Evolutionary conservation across 495 filamentous ascomycete species (phyloP), one percentile per base, ranked within the genome.

Genomic region (Rostrohypoxylon terebratum): DNA sequence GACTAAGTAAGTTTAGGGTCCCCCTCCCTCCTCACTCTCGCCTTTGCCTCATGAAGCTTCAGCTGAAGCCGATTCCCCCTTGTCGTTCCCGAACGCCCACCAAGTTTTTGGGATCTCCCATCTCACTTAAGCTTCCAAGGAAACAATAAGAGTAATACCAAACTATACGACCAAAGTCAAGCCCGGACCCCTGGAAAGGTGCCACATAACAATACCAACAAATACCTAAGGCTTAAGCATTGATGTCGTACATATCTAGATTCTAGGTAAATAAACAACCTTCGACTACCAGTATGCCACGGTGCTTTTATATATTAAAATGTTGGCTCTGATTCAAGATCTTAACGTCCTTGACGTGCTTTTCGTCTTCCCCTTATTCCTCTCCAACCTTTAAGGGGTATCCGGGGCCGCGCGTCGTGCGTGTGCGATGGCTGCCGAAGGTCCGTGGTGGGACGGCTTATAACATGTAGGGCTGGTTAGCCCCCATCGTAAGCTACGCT

Each of bases 331-430:
- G 14, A 42, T 50, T 63, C 28, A 33, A 34, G 48, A 63, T 44
- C 53, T 61, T 8, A 40, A 21, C 18, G 16, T 50, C 5, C 55
- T 36, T 7, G 6, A n/a, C 45, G 3, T 42, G 14, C 48, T 40
- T 54, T n/a, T 20, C 44, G n/a, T 40, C 4, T n/a, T 10, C 21
- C 34, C 23, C 14, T 31, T 31, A 54, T 33, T 59, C 31, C 36
- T 59, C 31, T 23, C 60, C 33, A 23, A n/a, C 45, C 55, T 60
- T 33, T 16, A 33, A 57, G 53, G 25, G 14, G 25, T 21, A 55
- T 61, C 20, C 71, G 71, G 66, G 66, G 71, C 71, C 71, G 71
- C 71, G 71, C 71, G 71, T 73, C 71, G 57, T 62, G 51, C 38
- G 25, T 68, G 48, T 48, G 21, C 31, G 47, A 73, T 68, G 40